Evolutionary conservation across 441 rosid species (phyloP), one percentile per base, ranked within the genome.

Genomic region (Croton laevigatus): DNA sequence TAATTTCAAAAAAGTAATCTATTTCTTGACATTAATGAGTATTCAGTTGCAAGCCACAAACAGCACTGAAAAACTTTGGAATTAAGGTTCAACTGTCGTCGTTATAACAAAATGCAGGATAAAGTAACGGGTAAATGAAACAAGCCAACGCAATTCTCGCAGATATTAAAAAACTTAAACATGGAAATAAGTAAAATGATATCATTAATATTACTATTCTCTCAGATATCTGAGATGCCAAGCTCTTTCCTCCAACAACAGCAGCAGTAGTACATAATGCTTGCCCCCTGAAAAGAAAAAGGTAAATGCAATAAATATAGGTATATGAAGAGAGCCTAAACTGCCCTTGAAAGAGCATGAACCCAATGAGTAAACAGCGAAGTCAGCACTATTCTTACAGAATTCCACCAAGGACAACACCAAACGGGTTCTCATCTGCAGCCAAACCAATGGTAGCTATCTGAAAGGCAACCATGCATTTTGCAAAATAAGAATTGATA

Each of bases 221-320:
- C 84, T 91, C 99, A 8, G 99, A 94, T 80, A 91, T 94, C 82
- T 86, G 97, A 76, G 97, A 86, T 12, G 98, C 98, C 87, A 94
- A 83, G 77, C 97, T 90, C 83, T 91, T 91, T 76, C 98, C 98
- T 73, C 98, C 98, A 46, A 91, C n/a, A 14, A 94, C 97, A 71
- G 99, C 99, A 58, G 97, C 99, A 60, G 81, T 84, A 4, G 97
- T 94, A 73, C 99, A 94, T 73, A 94, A 65, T 62, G 93, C 85
- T 60, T 91, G 97, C 69, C 96, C 99, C 42, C 99, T 94, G 80
- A 75, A 68, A 60, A 73, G 13, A 53, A 40, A 59, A 62, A 34
- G 65, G 48, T 27, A 78, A 27, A n/a, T 54, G 52, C 40, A 40
- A 61, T 19, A 55, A 54, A 49, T 16, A 48, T 11, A 7, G 23